These are phyloP conservation scores for Thraustotheca clavata DNA, from an alignment of 352 stramenopile genomes.

Conservation along the genomic window DNA sequence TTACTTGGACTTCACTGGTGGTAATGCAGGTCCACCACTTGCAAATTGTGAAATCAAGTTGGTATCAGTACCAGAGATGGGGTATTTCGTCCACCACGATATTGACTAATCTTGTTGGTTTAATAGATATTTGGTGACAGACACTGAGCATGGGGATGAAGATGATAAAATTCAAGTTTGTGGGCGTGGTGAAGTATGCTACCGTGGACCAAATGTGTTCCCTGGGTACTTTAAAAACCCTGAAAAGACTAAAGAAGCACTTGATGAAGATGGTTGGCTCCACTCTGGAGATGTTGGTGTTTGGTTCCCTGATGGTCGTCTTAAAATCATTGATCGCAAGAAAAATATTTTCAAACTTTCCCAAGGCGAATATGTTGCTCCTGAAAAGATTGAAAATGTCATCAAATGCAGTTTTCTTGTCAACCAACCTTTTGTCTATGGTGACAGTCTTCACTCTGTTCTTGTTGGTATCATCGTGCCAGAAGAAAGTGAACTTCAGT, in stretches of 20 bases:
- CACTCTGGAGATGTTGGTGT: slow-evolving; percentile 95
- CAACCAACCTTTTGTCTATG: slow-evolving; percentile 91
- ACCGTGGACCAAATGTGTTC: slow-evolving; percentile 82
- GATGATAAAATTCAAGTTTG: neutral
- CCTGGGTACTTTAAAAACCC: slow-evolving; percentile 89
- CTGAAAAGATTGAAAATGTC: slow-evolving; percentile 95
- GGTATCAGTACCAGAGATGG: slow-evolving; percentile 94
- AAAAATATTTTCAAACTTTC: slow-evolving; percentile 93
- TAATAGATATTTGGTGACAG: slow-evolving; percentile 18
- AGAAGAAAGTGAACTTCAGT: slow-evolving; percentile 75
- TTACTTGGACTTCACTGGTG: slow-evolving; percentile 33
- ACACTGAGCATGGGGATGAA: slow-evolving; percentile 27
- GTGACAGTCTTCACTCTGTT: slow-evolving; percentile 90
- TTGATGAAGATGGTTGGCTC: slow-evolving; percentile 95
- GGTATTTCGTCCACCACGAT: too few relatives aligned
- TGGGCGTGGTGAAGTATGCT: slow-evolving; percentile 23
- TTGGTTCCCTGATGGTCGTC: slow-evolving; percentile 88
- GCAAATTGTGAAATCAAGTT: slow-evolving; percentile 86
- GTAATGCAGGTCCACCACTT: slow-evolving; percentile 88
- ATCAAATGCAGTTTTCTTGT: slow-evolving; percentile 89
- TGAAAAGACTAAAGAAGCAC: slow-evolving; percentile 85
- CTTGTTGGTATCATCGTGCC: slow-evolving; percentile 92
- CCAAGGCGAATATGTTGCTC: slow-evolving; percentile 93
- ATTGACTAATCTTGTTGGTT: slow-evolving; percentile 15
- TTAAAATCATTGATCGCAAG: slow-evolving; percentile 87